Conservation (phyloP, 805 yeast species). For the Yueomyces sinensis region DNA sequence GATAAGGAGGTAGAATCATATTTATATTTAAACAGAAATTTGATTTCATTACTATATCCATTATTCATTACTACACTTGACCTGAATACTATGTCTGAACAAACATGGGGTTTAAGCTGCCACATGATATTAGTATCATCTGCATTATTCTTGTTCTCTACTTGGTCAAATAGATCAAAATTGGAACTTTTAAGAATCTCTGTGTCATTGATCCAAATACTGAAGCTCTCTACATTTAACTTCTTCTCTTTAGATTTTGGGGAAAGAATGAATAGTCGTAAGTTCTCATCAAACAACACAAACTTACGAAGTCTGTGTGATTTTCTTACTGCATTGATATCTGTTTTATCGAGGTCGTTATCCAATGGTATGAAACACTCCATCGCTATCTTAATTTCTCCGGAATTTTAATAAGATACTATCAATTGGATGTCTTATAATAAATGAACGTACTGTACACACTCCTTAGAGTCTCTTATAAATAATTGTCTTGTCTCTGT, state of each 20-base stretch:
- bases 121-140: slow-evolving; percentile 2
- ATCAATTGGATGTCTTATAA: too few relatives aligned
- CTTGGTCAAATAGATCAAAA: slow-evolving; percentile 2
- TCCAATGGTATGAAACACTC: slow-evolving; percentile 14
- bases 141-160: neutral
- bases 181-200: slow-evolving; percentile 7
- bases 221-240: slow-evolving; percentile 4
- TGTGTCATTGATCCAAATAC: slow-evolving; percentile 20
- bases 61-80: slow-evolving; percentile 23
- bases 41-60: slow-evolving; percentile 19
- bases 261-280: slow-evolving; percentile 5
- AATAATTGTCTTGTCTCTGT: too few relatives aligned
- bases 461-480: too few relatives aligned
- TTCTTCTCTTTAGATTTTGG: neutral
- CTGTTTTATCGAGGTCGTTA: slow-evolving; percentile 1
- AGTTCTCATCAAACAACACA: slow-evolving; percentile 20
- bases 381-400: too few relatives aligned
- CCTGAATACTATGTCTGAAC: slow-evolving; percentile 12
- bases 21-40: slow-evolving; percentile 6
- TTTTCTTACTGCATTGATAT: slow-evolving; percentile 2
- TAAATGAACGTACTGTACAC: too few relatives aligned
- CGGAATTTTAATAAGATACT: too few relatives aligned
- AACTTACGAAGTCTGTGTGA: slow-evolving; percentile 13
- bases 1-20: neutral
- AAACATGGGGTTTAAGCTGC: slow-evolving; percentile 9